Evolutionary conservation across 805 yeast species (phyloP).

Genomic region (Wickerhamomyces subpelliculosus): DNA sequence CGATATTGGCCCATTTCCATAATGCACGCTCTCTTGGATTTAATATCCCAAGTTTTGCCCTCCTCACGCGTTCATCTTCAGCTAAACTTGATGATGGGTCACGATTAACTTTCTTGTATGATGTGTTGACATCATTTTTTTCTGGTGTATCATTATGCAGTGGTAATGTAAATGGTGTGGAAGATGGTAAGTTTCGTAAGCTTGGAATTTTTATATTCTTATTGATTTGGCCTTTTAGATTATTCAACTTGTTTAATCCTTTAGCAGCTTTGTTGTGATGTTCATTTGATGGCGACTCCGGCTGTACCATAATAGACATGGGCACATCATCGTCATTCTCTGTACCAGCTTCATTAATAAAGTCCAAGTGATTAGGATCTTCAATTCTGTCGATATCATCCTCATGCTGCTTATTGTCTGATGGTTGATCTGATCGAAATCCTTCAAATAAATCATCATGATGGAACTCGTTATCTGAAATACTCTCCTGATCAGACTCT

Average conservation of each 20-base stretch:
- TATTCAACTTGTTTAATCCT: neutral
- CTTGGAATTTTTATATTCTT: neutral
- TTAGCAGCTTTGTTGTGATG: neutral
- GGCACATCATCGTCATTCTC: slow-evolving; percentile 16
- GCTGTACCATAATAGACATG: slow-evolving; percentile 11
- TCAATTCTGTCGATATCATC: neutral
- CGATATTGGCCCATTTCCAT: slow-evolving; percentile 96
- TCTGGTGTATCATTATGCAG: neutral
- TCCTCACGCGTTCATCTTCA: slow-evolving; percentile 18
- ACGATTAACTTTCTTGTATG: slow-evolving; percentile 8
- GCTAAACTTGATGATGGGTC: neutral
- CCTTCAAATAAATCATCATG: neutral
- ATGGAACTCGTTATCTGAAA: neutral
- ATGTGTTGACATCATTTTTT: slow-evolving; percentile 1
- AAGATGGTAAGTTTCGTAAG: neutral
- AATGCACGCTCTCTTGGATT: slow-evolving; percentile 71
- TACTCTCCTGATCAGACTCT: slow-evolving; percentile 15
- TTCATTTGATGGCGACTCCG: neutral
- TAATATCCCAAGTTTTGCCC: slow-evolving; percentile 32
- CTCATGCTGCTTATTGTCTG: neutral
- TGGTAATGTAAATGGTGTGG: neutral
- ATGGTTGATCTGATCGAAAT: neutral
- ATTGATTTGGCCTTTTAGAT: neutral
- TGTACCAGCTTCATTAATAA: slow-evolving; percentile 16
- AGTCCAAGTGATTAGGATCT: neutral